These are phyloP conservation scores for Carnegiea gigantea DNA, from an alignment of 179 eudicot genomes.

Conservation along the genomic window DNA sequence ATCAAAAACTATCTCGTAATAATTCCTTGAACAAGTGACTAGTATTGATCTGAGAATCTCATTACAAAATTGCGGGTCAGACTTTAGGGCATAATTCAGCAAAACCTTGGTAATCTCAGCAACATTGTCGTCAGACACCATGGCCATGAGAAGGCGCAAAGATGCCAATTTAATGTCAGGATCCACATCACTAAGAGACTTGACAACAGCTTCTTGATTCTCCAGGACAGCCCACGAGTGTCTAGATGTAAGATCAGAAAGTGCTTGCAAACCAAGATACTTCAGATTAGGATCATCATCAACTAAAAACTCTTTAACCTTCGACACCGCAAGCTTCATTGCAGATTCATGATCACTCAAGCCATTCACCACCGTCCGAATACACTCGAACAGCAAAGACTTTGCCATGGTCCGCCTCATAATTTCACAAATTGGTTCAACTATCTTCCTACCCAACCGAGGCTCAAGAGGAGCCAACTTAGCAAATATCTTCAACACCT, in stretches of 20 bases:
- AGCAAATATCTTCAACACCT: constrained; percentile 86
- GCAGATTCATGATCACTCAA: constrained; percentile 72
- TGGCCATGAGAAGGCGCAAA: constrained; percentile 70
- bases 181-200: constrained; percentile 78
- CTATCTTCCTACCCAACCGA: constrained; percentile 75
- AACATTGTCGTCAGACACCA: constrained; percentile 87
- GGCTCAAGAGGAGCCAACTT: constrained; percentile 80
- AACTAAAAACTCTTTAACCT: constrained; percentile 66
- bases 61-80: constrained; percentile 86
- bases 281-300: constrained; percentile 85
- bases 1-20: constrained; percentile 73
- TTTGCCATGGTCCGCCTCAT: constrained; percentile 67
- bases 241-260: constrained; percentile 49
- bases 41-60: constrained; percentile 78
- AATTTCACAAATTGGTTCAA: constrained; percentile 82
- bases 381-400: constrained; percentile 83
- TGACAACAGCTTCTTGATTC: constrained; percentile 75
- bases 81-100: constrained; percentile 76
- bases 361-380: constrained; percentile 61
- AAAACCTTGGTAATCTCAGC: constrained; percentile 69
- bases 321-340: constrained; percentile 65
- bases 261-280: constrained; percentile 79
- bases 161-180: constrained; percentile 74
- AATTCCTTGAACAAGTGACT: constrained; percentile 60
- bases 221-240: constrained; percentile 73